Evolutionary conservation across 345 rosid genomes (phyloP).

Genomic region (Mallotus nudiflorus): DNA sequence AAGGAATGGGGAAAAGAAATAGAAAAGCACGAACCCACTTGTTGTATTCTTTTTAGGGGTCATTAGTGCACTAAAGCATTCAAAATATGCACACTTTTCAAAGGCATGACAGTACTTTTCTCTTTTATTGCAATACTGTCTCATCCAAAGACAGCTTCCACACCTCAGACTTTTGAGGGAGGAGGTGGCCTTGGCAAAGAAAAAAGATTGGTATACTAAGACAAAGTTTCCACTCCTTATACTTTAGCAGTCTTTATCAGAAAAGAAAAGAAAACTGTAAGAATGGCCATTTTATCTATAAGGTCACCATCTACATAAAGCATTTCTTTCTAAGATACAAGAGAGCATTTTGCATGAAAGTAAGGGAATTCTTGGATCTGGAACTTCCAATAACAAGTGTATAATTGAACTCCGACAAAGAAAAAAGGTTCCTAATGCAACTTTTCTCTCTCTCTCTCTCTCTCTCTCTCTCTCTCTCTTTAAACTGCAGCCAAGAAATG

Average conservation of each 20-base stretch:
- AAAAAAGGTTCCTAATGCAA: background rate
- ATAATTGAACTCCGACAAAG: constrained; percentile 38
- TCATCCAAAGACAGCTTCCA: constrained; percentile 23
- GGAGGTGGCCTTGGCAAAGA: constrained; percentile 1
- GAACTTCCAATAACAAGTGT: constrained; percentile 44
- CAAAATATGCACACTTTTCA: constrained; percentile 41
- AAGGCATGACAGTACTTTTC: constrained; percentile 30
- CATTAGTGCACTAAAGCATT: constrained; percentile 31
- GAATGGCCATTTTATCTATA: constrained; percentile 8
- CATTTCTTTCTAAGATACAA: constrained; percentile 19
- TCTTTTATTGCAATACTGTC: constrained; percentile 26
- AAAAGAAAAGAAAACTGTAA: constrained; percentile 15
- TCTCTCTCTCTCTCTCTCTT: background rate
- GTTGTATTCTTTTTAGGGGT: constrained; percentile 54
- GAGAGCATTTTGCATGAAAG: constrained; percentile 48
- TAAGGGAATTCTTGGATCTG: constrained; percentile 68
- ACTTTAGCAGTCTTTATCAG: constrained; percentile 45
- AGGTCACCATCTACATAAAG: constrained; percentile 33
- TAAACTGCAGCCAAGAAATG: background rate
- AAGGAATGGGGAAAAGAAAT: constrained; percentile 13
- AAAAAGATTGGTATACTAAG: constrained; percentile 38
- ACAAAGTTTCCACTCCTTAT: constrained; percentile 55
- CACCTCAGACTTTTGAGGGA: constrained; percentile 23
- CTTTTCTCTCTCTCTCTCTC: no score
- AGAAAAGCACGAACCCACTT: constrained; percentile 26